These are phyloP conservation scores for Diaporthe amygdali DNA, from an alignment of 2,329 filamentous ascomycete genomes.

Conservation along the genomic window DNA sequence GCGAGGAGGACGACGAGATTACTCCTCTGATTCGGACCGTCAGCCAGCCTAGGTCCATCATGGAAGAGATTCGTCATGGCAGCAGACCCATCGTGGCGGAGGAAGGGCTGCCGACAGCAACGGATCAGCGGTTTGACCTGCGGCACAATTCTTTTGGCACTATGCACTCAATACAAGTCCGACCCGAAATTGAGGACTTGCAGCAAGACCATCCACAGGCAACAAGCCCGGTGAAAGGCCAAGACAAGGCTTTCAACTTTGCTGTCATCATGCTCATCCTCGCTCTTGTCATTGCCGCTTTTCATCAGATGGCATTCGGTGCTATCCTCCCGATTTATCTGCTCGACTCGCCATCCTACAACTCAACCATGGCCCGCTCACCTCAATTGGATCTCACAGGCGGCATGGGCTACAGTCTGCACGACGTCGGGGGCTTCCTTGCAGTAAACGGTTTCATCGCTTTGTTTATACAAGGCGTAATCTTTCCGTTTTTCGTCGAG, in stretches of 20 bases:
- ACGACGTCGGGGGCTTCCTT: constrained; percentile 72
- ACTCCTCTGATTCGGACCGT: constrained; percentile 35
- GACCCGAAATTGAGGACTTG: constrained; percentile 26
- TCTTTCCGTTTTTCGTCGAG: constrained; percentile 45
- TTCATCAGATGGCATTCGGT: constrained; percentile 51
- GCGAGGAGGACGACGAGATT: constrained; percentile 34
- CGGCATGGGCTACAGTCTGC: constrained; percentile 69
- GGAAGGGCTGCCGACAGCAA: constrained; percentile 39
- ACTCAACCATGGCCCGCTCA: neutral
- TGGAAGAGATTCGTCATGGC: constrained; percentile 29
- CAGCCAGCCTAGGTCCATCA: constrained; percentile 30
- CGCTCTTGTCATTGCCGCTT: constrained; percentile 46
- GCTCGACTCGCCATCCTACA: constrained; percentile 39
- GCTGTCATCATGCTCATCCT: constrained; percentile 48
- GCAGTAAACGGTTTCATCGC: constrained; percentile 72
- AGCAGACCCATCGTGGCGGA: constrained; percentile 37
- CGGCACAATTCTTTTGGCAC: constrained; percentile 47
- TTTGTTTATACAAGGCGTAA: constrained; percentile 72
- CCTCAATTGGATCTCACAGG: constrained; percentile 52
- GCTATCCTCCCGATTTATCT: constrained; percentile 49
- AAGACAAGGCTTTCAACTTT: constrained; percentile 41
- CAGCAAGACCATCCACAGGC: constrained; percentile 6
- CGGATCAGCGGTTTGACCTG: constrained; percentile 42
- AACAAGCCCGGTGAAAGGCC: constrained; percentile 24
- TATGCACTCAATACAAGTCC: constrained; percentile 44